Evolutionary conservation across 148 eudicot species (phyloP).

Genomic region (Vaccinium macrocarpon): DNA sequence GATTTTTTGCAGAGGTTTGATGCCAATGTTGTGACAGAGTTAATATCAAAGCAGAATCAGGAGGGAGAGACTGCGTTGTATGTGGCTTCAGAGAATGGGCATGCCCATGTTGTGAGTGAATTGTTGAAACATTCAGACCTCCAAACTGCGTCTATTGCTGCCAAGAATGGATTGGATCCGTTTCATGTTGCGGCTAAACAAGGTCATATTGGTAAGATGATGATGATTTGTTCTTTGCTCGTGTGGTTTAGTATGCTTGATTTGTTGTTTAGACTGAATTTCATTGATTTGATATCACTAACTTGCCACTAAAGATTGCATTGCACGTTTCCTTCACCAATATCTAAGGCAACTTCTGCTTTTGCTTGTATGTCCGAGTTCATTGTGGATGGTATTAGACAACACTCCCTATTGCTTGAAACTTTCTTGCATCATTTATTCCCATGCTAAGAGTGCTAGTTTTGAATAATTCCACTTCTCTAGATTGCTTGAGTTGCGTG

Average conservation of each 20-base stretch:
- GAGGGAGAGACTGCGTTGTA: constrained; percentile 84
- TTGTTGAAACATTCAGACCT: constrained; percentile 78
- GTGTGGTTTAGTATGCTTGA: neutral
- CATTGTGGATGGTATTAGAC: neutral
- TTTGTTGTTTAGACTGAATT: neutral
- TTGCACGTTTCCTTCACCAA: neutral
- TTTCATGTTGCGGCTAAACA: constrained; percentile 90
- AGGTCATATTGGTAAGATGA: constrained; percentile 82
- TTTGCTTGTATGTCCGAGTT: neutral
- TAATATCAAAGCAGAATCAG: constrained; percentile 69
- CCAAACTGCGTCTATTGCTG: constrained; percentile 64
- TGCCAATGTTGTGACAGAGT: constrained; percentile 39
- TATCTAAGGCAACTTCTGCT: neutral
- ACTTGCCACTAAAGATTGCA: neutral
- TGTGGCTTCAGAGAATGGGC: constrained; percentile 86
- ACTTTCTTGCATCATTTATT: neutral
- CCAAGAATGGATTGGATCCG: constrained; percentile 81
- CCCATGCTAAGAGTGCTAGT: neutral
- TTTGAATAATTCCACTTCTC: neutral
- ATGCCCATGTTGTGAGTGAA: constrained; percentile 57
- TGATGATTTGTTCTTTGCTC: constrained; percentile 10
- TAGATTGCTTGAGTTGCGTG: neutral
- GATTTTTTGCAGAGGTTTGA: constrained; percentile 61
- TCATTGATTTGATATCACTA: neutral
- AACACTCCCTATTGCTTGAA: neutral